These are phyloP conservation scores for Capronia epimyces DNA, from an alignment of 2,329 filamentous ascomycete genomes.

Conservation along the genomic window DNA sequence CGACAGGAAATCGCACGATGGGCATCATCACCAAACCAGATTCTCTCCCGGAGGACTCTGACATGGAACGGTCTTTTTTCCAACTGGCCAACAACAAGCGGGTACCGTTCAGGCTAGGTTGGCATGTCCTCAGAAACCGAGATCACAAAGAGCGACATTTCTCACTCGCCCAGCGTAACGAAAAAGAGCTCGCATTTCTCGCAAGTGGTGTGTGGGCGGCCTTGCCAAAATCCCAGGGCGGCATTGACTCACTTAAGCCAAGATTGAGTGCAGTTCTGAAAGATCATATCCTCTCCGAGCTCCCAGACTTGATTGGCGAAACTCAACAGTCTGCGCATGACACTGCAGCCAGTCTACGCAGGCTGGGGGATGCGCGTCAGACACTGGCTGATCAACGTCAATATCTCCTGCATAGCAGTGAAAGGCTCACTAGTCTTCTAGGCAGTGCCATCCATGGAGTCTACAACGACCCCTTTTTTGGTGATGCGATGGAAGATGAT, in stretches of 20 bases:
- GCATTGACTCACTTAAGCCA: conserved; percentile 22
- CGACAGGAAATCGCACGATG: conserved; percentile 15
- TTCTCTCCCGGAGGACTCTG: conserved; percentile 34
- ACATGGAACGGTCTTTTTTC: conserved; percentile 35
- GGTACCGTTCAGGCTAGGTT: conserved; percentile 29
- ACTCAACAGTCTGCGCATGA: conserved; percentile 30
- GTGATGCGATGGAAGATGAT: conserved; percentile 21
- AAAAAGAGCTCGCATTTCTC: no score
- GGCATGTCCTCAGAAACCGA: conserved; percentile 32
- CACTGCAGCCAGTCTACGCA: conserved; percentile 3
- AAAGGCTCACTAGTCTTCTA: conserved; percentile 23
- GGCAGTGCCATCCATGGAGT: conserved; percentile 32
- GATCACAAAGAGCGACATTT: no score
- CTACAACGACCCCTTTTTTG: conserved; percentile 36
- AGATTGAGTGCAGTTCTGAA: conserved; percentile 27
- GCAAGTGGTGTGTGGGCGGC: conserved; percentile 22
- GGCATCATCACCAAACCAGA: conserved; percentile 24
- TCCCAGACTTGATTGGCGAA: conserved; percentile 29
- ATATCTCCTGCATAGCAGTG: conserved; percentile 25
- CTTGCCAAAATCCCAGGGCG: conserved; percentile 20
- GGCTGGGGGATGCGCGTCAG: conserved; percentile 13
- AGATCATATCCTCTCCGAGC: conserved; percentile 26
- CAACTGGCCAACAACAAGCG: conserved; percentile 38
- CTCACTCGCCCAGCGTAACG: no score
- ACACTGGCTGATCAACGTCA: conserved; percentile 21